Base-by-base conservation (phyloP, 2,329 filamentous ascomycete genomes). In the Daldinia sp. region DNA sequence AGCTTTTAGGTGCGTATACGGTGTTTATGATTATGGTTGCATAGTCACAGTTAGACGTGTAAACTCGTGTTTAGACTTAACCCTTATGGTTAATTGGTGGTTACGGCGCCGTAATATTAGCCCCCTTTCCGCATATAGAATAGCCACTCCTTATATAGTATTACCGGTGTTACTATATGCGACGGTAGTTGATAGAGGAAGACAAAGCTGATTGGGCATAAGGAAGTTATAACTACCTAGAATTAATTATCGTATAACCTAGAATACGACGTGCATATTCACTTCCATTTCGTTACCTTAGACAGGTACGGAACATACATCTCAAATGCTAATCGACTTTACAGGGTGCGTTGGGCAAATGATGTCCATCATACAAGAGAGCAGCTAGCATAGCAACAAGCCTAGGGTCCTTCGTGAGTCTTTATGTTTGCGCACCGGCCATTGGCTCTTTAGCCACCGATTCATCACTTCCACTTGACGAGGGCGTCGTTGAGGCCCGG, bases 401-500 rank as follows among this genome's bases (percentile, higher is more conserved):
- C 12, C 4, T 12, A 10, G 23, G 12, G 28, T 6, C 20, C 7
- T 9, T 48, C 7, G 2, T 15, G 20, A 26, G 7, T 20, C 23
- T 28, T 28, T 28, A 4, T 7, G 2, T 10, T 23, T 23, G 6
- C 12, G 2, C 13, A 48, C 6, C 6, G 5, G 5, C 13, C 13
- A 7, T 48, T 28, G 4, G 10, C 23, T 39, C 51, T 37, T 26
- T 39, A 12, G 35, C 10, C 4, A 15, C 13, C 12, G 12, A 13
- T 39, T 39, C 3, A 39, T 15, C 35, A 55, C 10, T 48, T 60
- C 69, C 70, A 72, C 20, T 60, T 70, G 26, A 72, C 41, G 1
- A 72, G 3, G 1, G 51, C 18, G 12, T 70, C 60, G 10, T 70
- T 65, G 12, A 42, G 30, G 0, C 67, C 67, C n/a, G 70, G 70